Base-by-base conservation (phyloP, 495 filamentous ascomycete genomes). In the Xylaria telfairii region DNA sequence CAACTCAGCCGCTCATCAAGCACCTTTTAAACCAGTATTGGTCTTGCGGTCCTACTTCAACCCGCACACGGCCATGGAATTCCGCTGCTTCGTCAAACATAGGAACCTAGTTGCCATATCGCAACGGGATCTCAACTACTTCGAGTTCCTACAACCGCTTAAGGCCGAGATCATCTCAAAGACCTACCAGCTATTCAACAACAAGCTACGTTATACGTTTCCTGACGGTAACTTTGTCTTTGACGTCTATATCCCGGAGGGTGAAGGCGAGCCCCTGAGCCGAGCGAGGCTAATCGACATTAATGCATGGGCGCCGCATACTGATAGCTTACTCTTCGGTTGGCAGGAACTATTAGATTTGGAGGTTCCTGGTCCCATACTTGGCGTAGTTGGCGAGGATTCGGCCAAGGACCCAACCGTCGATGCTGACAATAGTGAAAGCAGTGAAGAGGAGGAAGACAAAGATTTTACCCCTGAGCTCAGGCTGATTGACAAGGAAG, bases 291-390 rank as follows among this genome's bases (percentile, higher is more conserved):
- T 99, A 32, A 90, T 98, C 42, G 96, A 99, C 78, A 90, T 99
- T 64, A 98, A 99, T 72, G 93, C 96, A 0, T 99, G 96, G 92
- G 96, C 96, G 13, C 90, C 88, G 63, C 80, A 93, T 67, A 99
- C 96, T 0, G 96, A 99, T 78, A 89, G 93, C 12, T 77, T 98
- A 54, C 82, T 98, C 19, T 99, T 98, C 77, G 91, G 89, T 63
- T 99, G 96, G 96, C 69, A 91, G 68, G 96, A 98, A 81, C 84
- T 99, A 21, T 77, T 99, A 72, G 87, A 83, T 0, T 86, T 93
- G 83, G 82, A 87, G 30, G 89, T 92, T 21, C 89, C 86, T 13
- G 65, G 78, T 37, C 79, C 83, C 8, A 61, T 87, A 12, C 74
- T 87, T 26, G 84, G 85, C 0, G 78, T 75, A 81, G 65, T 63